These are phyloP conservation scores for Phytophthora aleatoria DNA, from an alignment of 352 stramenopile genomes.

Conservation along the genomic window DNA sequence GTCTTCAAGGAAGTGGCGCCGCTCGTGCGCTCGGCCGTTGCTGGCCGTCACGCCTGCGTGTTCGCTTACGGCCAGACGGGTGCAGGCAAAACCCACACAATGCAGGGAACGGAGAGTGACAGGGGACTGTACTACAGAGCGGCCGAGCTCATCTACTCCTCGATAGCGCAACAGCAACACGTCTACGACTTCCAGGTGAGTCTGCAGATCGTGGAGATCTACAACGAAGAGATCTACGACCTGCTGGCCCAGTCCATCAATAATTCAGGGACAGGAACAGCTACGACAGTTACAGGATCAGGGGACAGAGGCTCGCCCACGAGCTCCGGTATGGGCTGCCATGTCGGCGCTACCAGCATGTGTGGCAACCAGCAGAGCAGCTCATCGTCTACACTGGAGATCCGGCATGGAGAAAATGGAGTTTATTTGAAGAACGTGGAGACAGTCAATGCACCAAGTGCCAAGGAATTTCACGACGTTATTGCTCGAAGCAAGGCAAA, in stretches of 20 bases:
- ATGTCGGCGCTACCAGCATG: slow-evolving; percentile 41
- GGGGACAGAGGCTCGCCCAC: slow-evolving; percentile 38
- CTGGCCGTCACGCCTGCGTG: slow-evolving; percentile 94
- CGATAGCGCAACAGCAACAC: slow-evolving; percentile 43
- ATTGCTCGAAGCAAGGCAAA: slow-evolving; percentile 44
- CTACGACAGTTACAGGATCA: slow-evolving; percentile 11
- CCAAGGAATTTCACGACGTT: slow-evolving; percentile 41
- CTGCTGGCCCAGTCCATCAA: slow-evolving; percentile 38
- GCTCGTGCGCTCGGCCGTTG: slow-evolving; percentile 86
- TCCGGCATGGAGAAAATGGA: slow-evolving; percentile 71
- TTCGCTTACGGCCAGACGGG: slow-evolving; percentile 95
- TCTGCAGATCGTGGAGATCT: slow-evolving; percentile 82
- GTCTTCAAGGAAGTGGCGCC: slow-evolving; percentile 94
- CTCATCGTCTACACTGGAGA: slow-evolving; percentile 49
- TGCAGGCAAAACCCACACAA: slow-evolving; percentile 43
- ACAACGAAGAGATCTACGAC: slow-evolving; percentile 89
- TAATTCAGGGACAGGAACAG: slow-evolving; percentile 1
- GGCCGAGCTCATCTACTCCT: slow-evolving; percentile 49
- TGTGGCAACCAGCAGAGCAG: slow-evolving; percentile 24
- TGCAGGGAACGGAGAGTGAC: slow-evolving; percentile 44
- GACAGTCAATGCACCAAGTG: slow-evolving; percentile 37
- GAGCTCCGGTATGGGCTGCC: slow-evolving; percentile 48
- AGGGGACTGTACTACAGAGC: slow-evolving; percentile 55
- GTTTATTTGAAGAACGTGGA: slow-evolving; percentile 77
- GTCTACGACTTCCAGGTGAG: slow-evolving; percentile 54